These are phyloP conservation scores for Curvularia sp. DNA, from an alignment of 2,329 filamentous ascomycete genomes.

Conservation along the genomic window DNA sequence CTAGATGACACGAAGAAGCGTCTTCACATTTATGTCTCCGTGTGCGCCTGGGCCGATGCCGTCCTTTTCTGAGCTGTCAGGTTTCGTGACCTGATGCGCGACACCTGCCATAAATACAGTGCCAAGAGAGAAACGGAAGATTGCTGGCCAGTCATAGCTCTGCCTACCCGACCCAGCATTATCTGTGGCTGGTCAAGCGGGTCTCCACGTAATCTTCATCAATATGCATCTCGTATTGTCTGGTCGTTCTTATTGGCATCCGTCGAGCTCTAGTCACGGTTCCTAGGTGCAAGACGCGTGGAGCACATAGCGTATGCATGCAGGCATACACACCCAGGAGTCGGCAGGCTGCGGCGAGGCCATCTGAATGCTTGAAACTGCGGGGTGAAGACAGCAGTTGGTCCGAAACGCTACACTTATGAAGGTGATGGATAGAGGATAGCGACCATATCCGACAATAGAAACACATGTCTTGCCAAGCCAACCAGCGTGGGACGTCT, in stretches of 20 bases:
- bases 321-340: not conserved
- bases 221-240: not conserved
- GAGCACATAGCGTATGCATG: not conserved
- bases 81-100: not conserved
- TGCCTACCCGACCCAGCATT: not conserved
- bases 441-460: not conserved
- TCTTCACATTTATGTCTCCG: not conserved
- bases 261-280: conserved; percentile 10
- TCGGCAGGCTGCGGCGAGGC: not conserved
- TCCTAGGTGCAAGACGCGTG: not conserved
- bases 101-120: not conserved
- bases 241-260: conserved; percentile 1
- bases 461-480: not conserved
- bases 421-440: not conserved
- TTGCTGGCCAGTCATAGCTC: not conserved
- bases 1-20: not conserved
- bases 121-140: not conserved
- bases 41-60: not conserved
- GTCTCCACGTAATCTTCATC: not conserved
- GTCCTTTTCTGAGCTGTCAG: not conserved
- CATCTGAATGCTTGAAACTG: not conserved
- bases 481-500: not conserved
- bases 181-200: not conserved
- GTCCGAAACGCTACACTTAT: conserved; percentile 3
- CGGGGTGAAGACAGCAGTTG: not conserved